phyloP scores from a whole-genome alignment of 2,329 filamentous ascomycete genomes.

The Corniculantispora saksenae region DNA sequence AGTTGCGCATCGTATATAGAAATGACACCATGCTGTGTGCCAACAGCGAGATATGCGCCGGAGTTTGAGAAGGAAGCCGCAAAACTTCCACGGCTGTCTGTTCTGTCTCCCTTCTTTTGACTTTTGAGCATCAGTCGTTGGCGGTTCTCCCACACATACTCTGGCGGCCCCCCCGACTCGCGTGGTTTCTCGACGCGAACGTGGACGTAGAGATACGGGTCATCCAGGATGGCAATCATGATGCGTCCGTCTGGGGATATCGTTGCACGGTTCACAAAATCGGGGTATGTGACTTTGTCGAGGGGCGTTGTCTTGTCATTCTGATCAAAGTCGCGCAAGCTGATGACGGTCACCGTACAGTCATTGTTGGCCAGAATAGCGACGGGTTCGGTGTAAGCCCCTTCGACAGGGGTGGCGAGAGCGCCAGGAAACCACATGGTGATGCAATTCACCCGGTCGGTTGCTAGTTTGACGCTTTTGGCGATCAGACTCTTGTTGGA shows the following conservation, averaged over 20 bases:
- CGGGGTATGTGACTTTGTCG: slow-evolving; percentile 71
- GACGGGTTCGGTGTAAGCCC: slow-evolving; percentile 55
- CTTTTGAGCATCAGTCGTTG: slow-evolving; percentile 59
- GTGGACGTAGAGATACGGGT: slow-evolving; percentile 84
- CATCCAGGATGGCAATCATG: slow-evolving; percentile 83
- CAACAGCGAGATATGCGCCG: slow-evolving; percentile 71
- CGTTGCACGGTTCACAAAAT: slow-evolving; percentile 91
- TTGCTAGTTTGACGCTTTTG: slow-evolving; percentile 56
- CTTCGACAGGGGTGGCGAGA: slow-evolving; percentile 27
- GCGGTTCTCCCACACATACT: slow-evolving; percentile 53
- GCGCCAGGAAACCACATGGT: slow-evolving; percentile 61
- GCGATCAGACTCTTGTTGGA: slow-evolving; percentile 48
- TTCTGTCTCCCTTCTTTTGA: slow-evolving; percentile 55
- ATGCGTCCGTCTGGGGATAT: slow-evolving; percentile 85
- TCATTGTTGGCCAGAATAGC: slow-evolving; percentile 88
- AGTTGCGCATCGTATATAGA: slow-evolving; percentile 67
- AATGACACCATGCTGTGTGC: slow-evolving; percentile 78
- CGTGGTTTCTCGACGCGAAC: slow-evolving; percentile 48
- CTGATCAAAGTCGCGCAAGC: slow-evolving; percentile 60
- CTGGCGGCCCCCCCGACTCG: slow-evolving; percentile 29
- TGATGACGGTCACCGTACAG: slow-evolving; percentile 81
- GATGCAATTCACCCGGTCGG: slow-evolving; percentile 66
- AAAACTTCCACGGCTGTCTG: slow-evolving; percentile 68
- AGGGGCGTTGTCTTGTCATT: slow-evolving; percentile 56
- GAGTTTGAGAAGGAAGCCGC: slow-evolving; percentile 75